phyloP scores from a whole-genome alignment of 176 grass and related monocot species.

The Ampelocalamus luodianensis region DNA sequence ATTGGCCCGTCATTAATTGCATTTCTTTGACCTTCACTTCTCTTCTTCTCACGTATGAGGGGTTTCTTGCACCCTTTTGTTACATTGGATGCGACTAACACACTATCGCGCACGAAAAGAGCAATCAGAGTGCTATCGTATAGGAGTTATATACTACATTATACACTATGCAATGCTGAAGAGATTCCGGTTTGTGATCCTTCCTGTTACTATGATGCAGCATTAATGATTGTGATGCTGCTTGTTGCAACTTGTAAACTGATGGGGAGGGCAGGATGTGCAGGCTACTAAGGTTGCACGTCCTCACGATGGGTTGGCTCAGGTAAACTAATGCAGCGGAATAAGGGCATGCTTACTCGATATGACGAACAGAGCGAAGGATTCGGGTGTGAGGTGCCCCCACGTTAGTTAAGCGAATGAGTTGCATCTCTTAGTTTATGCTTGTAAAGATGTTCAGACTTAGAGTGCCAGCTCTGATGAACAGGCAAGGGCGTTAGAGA shows the following conservation, averaged over 20 bases:
- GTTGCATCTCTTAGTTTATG: background rate
- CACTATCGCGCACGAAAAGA: background rate
- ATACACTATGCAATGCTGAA: background rate
- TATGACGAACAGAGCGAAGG: background rate
- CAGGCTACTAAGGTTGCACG: constrained; percentile 42
- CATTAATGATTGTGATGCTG: background rate
- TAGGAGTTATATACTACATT: too few species aligned
- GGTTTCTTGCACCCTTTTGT: background rate
- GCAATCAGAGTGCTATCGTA: background rate
- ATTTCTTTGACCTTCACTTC: background rate
- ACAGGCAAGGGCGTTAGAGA: background rate
- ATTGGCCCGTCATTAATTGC: background rate
- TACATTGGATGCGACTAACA: background rate
- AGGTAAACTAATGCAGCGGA: constrained; percentile 33
- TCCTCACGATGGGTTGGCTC: background rate
- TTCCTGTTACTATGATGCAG: background rate
- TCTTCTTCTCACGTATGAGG: background rate
- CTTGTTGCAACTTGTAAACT: background rate
- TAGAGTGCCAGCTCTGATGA: background rate
- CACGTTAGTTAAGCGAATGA: background rate
- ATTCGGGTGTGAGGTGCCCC: background rate
- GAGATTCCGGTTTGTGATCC: background rate
- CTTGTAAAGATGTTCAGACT: background rate
- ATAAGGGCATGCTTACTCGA: background rate
- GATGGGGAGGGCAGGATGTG: constrained; percentile 6